Evolutionary conservation across 176 grass and related monocot species (phyloP), one percentile per base, ranked within the genome.

Genomic region (Miscanthus lutarioriparius): DNA sequence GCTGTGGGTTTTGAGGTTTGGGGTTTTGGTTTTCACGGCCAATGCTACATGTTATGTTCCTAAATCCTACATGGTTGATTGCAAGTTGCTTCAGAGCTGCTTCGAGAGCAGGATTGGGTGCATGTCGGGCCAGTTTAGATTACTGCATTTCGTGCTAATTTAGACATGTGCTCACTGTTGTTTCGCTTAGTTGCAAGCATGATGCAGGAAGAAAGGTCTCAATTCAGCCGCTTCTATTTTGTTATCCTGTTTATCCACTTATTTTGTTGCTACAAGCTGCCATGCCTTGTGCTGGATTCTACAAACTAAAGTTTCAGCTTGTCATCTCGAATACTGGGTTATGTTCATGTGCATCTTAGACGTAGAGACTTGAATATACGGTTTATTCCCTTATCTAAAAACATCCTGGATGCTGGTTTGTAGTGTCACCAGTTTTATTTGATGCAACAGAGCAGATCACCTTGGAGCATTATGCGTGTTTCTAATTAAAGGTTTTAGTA

Each of bases 281-380:
- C 47, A 48, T 89, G 76, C 6, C 56, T 38, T 68, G 37, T 79
- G 54, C 40, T 85, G 54, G 70, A 26, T 71, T 74, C 19, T 73
- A 37, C 26, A 74, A 13, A 68, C 47, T 47, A 77, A 54, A 77
- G 78, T 19, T 20, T 64, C 33, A 81, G 70, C 2, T 76, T 35
- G 51, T 54, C 20, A 51, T 77, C 3, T 77, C 9, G 17, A 38
- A 8, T 53, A 38, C 78, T 63, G 22, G 54, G 20, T 59, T 59
- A 63, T 63, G n/a, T 25, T 13, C 23, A 26, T 63, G 23, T 63
- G n/a, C 59, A 63, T 12, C 10, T 26, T 26, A 26, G 59, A 13
- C 1, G n/a, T 27, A 63, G n/a, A 63, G 59, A 26, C 1, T 63
- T 26, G 23, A 63, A 63, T 27, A 25, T 26, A 26, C 2, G 4